Evolutionary conservation across 2,329 filamentous ascomycete species (phyloP), one percentile per base, ranked within the genome.

Genomic region (Rhytidhysteron rufulum): DNA sequence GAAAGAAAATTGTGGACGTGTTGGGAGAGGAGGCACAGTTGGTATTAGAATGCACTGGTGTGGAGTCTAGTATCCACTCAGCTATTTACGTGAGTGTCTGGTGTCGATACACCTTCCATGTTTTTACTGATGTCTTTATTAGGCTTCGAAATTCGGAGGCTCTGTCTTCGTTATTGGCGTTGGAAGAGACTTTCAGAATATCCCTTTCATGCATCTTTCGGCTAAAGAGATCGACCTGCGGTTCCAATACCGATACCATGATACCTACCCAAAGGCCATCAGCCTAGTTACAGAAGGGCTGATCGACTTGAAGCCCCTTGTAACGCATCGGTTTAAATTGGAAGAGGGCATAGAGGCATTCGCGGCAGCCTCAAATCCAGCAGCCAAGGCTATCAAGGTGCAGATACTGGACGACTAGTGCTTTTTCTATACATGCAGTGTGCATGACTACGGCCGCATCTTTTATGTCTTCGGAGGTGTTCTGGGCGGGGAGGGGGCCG

Each of bases 261-360:
- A 69, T 40, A 67, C 62, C 2, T 69, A 66, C 42, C 62, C 65
- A 7, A 70, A 58, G 37, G 70, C 67, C 0, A 62, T 73, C 44
- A 58, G 60, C 40, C 51, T 73, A 31, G 59, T 65, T 1, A 55
- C 54, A 4, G 60, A 65, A 32, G 64, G 66, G 1, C 41, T 68
- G 33, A 60, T 68, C 34, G 53, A 67, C 39, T 35, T 68, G 39
- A 65, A 67, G 43, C 62, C 62, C 29, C 45, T 67, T 21, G 63
- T 67, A n/a, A 67, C 65, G 9, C 63, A 68, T 48, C 57, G 62
- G 17, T 68, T 58, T 40, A 39, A 41, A 17, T 41, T 68, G 37
- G 61, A 66, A 40, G 54, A 68, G 18, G 64, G 58, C n/a, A 34
- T 58, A 11, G 51, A 61, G 29, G 65, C 65, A 5, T 68, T 68